These are phyloP conservation scores for Eucommia ulmoides DNA, from an alignment of 257 asterid genomes.

Conservation along the genomic window DNA sequence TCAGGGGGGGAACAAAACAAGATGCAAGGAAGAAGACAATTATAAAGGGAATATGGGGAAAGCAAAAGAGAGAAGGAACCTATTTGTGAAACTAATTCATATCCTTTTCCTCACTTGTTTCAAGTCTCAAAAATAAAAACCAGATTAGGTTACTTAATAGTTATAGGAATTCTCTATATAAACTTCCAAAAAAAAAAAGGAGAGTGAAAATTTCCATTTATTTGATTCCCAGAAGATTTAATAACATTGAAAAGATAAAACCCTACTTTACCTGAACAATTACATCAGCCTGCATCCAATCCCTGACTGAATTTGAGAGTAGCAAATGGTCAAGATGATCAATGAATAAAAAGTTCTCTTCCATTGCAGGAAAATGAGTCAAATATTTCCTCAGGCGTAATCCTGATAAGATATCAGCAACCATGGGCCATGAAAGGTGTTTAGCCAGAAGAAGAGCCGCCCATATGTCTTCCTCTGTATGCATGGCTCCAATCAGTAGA, in stretches of 20 bases:
- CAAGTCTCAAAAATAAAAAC: too few species aligned
- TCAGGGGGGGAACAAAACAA: too few species aligned
- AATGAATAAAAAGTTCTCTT: constrained; percentile 50
- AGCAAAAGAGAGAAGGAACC: too few species aligned
- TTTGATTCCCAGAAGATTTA: neutral
- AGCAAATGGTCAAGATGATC: constrained; percentile 92
- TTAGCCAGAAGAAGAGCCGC: constrained; percentile 89
- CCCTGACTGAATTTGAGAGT: constrained; percentile 55
- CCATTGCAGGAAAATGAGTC: constrained; percentile 38
- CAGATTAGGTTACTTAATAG: too few species aligned
- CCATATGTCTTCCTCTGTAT: constrained; percentile 88
- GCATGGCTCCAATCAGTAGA: constrained; percentile 69
- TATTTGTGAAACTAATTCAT: too few species aligned
- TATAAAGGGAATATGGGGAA: too few species aligned
- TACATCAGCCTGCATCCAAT: constrained; percentile 75
- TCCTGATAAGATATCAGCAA: constrained; percentile 75
- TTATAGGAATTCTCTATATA: too few species aligned
- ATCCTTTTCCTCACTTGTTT: too few species aligned
- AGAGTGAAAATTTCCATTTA: neutral
- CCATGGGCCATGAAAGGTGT: constrained; percentile 87
- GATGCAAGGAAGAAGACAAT: too few species aligned
- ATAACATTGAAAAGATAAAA: neutral
- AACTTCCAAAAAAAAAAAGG: neutral
- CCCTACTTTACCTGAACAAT: constrained; percentile 56
- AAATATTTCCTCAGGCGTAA: constrained; percentile 75